Evolutionary conservation across 805 yeast genomes (phyloP), one percentile per base, ranked within the genome.

Genomic region (Wilhelminamyces savonicus): DNA sequence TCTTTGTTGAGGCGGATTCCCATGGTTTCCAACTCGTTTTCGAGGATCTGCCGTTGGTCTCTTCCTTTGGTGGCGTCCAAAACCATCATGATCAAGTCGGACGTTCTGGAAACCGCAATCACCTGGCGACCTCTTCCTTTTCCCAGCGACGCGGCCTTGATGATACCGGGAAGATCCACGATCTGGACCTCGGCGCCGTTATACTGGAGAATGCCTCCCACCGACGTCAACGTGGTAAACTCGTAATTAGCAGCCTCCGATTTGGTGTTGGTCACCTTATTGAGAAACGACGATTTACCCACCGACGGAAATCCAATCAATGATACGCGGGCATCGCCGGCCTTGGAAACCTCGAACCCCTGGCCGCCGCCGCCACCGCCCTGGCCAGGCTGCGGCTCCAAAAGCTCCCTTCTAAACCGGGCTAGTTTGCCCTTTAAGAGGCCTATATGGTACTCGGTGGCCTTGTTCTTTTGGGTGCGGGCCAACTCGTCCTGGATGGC

Each of bases 91-190:
- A 90, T 80, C 50, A 90, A 63, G 51, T 92, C 97, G 0, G 96
- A 87, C 0, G 97, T 90, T 54, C 92, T 81, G 0, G 97, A 95
- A 0, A 96, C 92, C 2, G 97, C 82, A 41, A 90, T 88, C 24
- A 92, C 97, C 56, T 92, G 97, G 46, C 95, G 73, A 34, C 97
- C 97, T 56, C 98, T 76, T 46, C 98, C 98, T 57, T 88, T 88
- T 48, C 97, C 97, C 52, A 85, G 95, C 21, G 94, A 71, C 4
- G 97, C 97, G 25, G 97, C 97, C 53, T 84, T 85, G 34, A 90
- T 90, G 44, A 90, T 90, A 56, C 98, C 98, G 1, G 98, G 98
- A 30, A 90, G 62, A 70, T 90, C 98, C n/a, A 90, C 90, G 42
- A 92, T 80, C 61, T 90, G 98, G 39, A 90, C 87, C 50, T 88